phyloP scores from a whole-genome alignment of 2,329 filamentous ascomycete species.

The Monilinia fructigena region DNA sequence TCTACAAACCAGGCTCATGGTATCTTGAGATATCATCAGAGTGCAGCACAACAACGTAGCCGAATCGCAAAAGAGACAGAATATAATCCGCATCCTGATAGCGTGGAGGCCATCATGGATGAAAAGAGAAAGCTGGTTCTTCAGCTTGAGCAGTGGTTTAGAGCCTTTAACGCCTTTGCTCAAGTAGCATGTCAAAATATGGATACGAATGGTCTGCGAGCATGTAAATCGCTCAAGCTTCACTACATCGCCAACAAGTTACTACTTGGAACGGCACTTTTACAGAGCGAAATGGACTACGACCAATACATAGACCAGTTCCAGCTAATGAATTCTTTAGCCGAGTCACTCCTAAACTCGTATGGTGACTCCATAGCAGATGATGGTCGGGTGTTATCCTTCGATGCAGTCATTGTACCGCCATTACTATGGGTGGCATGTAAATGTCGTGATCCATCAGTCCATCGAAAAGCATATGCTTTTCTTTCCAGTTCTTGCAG shows the following conservation, averaged over 20 bases:
- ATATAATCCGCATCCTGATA: background rate
- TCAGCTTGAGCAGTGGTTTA: slow-evolving; percentile 15
- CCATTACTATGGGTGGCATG: slow-evolving; percentile 13
- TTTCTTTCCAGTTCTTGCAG: background rate
- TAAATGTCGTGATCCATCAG: slow-evolving; percentile 19
- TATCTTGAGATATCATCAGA: slow-evolving; percentile 6
- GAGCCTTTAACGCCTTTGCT: slow-evolving; percentile 3
- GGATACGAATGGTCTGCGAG: slow-evolving; percentile 8
- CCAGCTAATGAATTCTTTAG: slow-evolving; percentile 20
- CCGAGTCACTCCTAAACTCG: slow-evolving; percentile 16
- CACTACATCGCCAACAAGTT: slow-evolving; percentile 8
- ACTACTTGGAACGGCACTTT: slow-evolving; percentile 13
- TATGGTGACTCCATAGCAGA: background rate
- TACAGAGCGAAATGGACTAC: slow-evolving; percentile 17
- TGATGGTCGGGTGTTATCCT: slow-evolving; percentile 8
- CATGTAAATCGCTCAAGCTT: slow-evolving; percentile 11
- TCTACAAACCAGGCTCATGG: slow-evolving; percentile 11
- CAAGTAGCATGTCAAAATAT: slow-evolving; percentile 3
- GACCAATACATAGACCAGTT: slow-evolving; percentile 19
- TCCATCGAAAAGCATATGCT: slow-evolving; percentile 10
- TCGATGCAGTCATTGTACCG: slow-evolving; percentile 12
- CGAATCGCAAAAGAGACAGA: too few species aligned
- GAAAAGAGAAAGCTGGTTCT: slow-evolving; percentile 1
- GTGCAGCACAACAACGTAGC: background rate
- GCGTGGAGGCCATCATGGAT: background rate